Conservation (phyloP, 306 rosid genomes). For the Trifolium dubium region DNA sequence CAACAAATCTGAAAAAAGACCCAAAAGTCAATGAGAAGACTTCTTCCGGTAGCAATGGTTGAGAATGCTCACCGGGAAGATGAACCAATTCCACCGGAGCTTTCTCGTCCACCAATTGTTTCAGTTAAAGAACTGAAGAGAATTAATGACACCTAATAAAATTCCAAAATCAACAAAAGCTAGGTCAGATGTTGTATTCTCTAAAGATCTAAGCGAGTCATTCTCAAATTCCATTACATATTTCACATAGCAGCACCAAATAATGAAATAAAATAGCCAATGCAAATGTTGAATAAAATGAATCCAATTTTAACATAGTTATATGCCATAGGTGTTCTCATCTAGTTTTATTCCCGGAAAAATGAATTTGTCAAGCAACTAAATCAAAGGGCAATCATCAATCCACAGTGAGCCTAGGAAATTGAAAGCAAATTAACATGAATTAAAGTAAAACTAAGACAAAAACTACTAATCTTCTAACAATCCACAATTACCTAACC, state of each 20-base stretch:
- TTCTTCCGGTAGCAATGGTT: too few species aligned
- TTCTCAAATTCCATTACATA: not conserved
- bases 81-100: too few species aligned
- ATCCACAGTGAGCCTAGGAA: too few species aligned
- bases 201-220: not conserved
- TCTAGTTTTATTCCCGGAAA: not conserved
- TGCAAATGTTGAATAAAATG: not conserved
- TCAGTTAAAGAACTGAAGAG: constrained; percentile 98
- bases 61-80: too few species aligned
- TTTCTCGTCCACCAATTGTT: constrained; percentile 70
- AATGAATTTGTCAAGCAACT: too few species aligned
- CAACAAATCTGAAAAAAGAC: too few species aligned
- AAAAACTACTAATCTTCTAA: not conserved
- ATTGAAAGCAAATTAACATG: too few species aligned
- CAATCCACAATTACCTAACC: too few species aligned
- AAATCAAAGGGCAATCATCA: too few species aligned
- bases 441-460: too few species aligned
- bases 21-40: too few species aligned
- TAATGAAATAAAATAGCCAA: not conserved
- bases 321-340: not conserved
- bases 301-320: not conserved
- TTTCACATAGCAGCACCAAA: constrained; percentile 4
- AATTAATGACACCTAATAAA: constrained; percentile 82
- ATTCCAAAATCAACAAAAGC: constrained; percentile 44
- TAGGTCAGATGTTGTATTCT: constrained; percentile 38